A percentile compares a stretch with the other conserved stretches of the same genome.
These are phyloP conservation scores for Tephrocybe rancida DNA, from an alignment of 768 basidiomycete genomes.

Conservation along the genomic window DNA sequence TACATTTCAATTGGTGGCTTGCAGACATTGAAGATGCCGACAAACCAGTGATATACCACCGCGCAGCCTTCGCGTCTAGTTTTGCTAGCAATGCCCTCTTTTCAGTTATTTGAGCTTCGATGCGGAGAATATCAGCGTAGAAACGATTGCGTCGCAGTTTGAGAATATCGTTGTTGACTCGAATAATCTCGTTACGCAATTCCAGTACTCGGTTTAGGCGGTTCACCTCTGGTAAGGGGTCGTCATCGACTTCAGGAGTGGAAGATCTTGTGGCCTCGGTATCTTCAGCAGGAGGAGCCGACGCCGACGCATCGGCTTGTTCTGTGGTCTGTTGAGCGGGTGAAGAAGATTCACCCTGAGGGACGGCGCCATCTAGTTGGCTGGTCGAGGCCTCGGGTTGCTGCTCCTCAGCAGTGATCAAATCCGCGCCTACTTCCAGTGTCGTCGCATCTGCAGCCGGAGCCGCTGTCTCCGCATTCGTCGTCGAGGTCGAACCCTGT, in stretches of 20 bases:
- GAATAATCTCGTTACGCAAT: constrained; percentile 8
- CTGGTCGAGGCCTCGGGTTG: not conserved
- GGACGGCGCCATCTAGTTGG: not conserved
- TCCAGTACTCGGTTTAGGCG: constrained; percentile 10
- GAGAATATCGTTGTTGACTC: not conserved
- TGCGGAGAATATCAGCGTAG: too few relatives aligned
- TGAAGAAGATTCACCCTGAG: not conserved
- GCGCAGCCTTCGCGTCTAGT: constrained; percentile 4
- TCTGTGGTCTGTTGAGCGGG: not conserved
- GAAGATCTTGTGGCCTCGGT: too few relatives aligned
- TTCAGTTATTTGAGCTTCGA: not conserved
- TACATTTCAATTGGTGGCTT: not conserved
- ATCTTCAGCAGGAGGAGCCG: not conserved
- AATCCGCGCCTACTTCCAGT: not conserved
- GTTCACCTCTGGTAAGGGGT: constrained; percentile 6
- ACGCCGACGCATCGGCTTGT: not conserved
- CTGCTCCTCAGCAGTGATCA: not conserved
- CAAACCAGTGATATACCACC: constrained; percentile 8
- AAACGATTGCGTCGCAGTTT: not conserved
- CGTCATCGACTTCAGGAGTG: not conserved
- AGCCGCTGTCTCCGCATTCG: too few relatives aligned
- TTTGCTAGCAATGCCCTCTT: constrained; percentile 4
- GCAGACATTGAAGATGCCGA: not conserved
- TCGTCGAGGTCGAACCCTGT: not conserved
- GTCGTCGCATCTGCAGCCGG: too few relatives aligned